Evolutionary conservation across 2,329 filamentous ascomycete genomes (phyloP).

Genomic region (Sphaerulina populicola): DNA sequence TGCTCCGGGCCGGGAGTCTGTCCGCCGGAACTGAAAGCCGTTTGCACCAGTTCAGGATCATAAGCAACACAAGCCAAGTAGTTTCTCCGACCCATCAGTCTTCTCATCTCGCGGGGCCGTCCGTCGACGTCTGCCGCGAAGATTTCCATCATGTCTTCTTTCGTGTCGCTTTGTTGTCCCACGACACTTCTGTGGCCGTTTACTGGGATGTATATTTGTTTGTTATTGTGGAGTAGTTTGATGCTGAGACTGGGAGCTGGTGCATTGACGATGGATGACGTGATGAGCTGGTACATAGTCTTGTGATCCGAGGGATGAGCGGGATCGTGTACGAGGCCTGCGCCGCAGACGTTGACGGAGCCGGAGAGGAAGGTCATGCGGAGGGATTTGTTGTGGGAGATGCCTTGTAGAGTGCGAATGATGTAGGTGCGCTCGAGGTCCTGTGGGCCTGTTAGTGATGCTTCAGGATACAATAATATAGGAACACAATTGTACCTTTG

Average conservation of each 20-base stretch:
- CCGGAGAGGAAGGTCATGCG: constrained; percentile 96
- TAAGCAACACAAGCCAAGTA: constrained; percentile 92
- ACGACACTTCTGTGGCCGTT: constrained; percentile 64
- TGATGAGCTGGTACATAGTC: constrained; percentile 98
- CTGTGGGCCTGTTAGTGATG: constrained; percentile 32
- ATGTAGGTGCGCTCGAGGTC: constrained; percentile 94
- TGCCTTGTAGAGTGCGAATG: constrained; percentile 89
- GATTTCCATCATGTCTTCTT: constrained; percentile 99
- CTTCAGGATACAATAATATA: constrained; percentile 6
- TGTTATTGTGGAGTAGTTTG: constrained; percentile 92
- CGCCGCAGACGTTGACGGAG: constrained; percentile 81
- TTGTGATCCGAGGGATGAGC: constrained; percentile 88
- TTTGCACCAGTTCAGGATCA: constrained; percentile 68
- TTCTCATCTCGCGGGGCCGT: constrained; percentile 71
- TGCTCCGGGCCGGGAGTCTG: constrained; percentile 3
- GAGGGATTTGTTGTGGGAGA: constrained; percentile 87
- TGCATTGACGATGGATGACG: constrained; percentile 82
- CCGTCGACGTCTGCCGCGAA: constrained; percentile 91
- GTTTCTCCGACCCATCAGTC: constrained; percentile 86
- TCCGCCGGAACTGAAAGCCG: constrained; percentile 20
- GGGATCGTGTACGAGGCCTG: constrained; percentile 89
- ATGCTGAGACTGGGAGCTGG: constrained; percentile 79
- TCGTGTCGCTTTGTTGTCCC: constrained; percentile 69
- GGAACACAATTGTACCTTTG: constrained; percentile 51
- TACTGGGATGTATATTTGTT: constrained; percentile 77